Evolutionary conservation across 805 yeast genomes (phyloP).

Genomic region (Tetrapisispora iriomotensis): DNA sequence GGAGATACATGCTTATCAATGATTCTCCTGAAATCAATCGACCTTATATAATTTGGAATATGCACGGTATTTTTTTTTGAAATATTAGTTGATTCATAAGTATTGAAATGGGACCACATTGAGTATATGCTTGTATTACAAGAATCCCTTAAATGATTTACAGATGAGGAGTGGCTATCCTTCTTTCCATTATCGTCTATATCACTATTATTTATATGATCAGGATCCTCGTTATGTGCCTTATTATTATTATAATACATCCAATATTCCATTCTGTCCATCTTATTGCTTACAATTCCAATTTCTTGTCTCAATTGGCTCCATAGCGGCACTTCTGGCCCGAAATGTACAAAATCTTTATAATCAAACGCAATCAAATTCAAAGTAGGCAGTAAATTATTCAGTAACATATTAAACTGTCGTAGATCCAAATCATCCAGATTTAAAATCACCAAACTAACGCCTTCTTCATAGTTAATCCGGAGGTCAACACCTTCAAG

Average conservation of each 20-base stretch:
- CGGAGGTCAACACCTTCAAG: background rate
- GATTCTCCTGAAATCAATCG: conserved; percentile 13
- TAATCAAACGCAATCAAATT: conserved; percentile 10
- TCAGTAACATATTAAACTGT: conserved; percentile 10
- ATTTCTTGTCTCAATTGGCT: conserved; percentile 1
- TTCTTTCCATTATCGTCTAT: background rate
- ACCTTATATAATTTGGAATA: conserved; percentile 15
- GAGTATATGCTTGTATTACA: conserved; percentile 20
- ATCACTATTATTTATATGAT: background rate
- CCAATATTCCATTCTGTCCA: conserved; percentile 25
- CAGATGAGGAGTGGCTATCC: too few relatives aligned
- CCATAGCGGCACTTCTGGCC: background rate
- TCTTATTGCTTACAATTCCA: conserved; percentile 9
- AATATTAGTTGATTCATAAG: background rate
- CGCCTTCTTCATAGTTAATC: conserved; percentile 17
- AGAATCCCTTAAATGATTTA: too few relatives aligned
- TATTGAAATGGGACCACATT: conserved; percentile 20
- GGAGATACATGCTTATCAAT: background rate
- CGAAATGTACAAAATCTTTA: background rate
- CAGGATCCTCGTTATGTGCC: conserved; percentile 5
- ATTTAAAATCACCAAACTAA: conserved; percentile 16
- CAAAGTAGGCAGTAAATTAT: conserved; percentile 14
- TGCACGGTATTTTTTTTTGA: background rate
- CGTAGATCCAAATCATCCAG: conserved; percentile 5
- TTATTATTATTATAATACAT: conserved; percentile 17